A percentile compares a stretch with the other conserved stretches of the same genome.
Evolutionary conservation across 2,329 filamentous ascomycete species (phyloP).

Genomic region (Cadophora luteo-olivacea): DNA sequence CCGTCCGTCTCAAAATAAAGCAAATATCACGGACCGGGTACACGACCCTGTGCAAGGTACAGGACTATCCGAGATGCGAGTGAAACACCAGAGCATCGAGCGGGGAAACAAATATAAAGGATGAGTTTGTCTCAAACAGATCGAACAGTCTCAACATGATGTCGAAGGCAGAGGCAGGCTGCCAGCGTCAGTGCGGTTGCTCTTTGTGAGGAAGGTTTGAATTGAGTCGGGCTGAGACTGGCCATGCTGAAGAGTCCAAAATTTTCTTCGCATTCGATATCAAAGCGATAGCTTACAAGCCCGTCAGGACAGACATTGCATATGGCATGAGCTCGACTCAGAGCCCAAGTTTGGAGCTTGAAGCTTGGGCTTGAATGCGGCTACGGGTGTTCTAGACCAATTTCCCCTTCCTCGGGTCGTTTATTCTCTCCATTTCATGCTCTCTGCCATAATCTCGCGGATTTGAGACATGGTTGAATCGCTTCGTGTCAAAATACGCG

Average conservation of each 20-base stretch:
- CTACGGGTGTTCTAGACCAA: not conserved
- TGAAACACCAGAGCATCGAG: not conserved
- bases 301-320: conserved; percentile 2
- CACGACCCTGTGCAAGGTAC: not conserved
- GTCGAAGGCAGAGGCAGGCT: not conserved
- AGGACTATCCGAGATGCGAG: not conserved
- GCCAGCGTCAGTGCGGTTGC: not conserved
- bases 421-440: not conserved
- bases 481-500: not conserved
- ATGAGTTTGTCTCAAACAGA: conserved; percentile 14
- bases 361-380: not conserved
- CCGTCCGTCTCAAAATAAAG: not conserved
- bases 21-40: not conserved
- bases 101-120: conserved; percentile 9
- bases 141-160: not conserved
- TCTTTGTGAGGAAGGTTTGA: conserved; percentile 10
- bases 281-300: not conserved
- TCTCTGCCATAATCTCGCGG: not conserved
- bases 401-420: not conserved
- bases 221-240: not conserved
- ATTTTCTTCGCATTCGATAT: not conserved
- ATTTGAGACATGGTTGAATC: not conserved
- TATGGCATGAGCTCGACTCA: conserved; percentile 9
- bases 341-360: not conserved
- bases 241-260: not conserved